Conservation (phyloP, 768 basidiomycete genomes). For the Trametes villosa region DNA sequence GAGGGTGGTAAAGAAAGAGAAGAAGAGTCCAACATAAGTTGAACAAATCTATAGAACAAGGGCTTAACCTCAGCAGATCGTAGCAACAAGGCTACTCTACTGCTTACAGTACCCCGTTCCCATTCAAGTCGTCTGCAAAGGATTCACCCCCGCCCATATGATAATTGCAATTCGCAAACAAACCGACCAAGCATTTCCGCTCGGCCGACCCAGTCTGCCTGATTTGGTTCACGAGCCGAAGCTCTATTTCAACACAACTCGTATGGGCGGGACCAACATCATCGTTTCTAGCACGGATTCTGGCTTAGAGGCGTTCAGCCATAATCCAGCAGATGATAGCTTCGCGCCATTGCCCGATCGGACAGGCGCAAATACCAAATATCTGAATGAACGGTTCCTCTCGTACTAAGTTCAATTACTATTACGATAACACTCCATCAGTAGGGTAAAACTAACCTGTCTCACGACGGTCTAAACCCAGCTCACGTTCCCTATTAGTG, state of each 20-base stretch:
- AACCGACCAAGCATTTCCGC: constrained; percentile 59
- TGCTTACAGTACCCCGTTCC: constrained; percentile 76
- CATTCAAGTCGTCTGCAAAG: constrained; percentile 81
- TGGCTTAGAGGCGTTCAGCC: constrained; percentile 85
- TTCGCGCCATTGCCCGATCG: constrained; percentile 78
- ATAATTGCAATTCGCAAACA: constrained; percentile 62
- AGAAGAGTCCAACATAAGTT: constrained; percentile 49
- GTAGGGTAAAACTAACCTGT: constrained; percentile 88
- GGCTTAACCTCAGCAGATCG: constrained; percentile 79
- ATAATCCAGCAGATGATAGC: constrained; percentile 85
- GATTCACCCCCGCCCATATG: constrained; percentile 74
- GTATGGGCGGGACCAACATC: constrained; percentile 71
- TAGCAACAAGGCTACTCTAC: constrained; percentile 82
- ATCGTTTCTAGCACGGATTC: constrained; percentile 79
- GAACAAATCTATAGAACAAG: constrained; percentile 73
- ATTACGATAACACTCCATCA: constrained; percentile 75
- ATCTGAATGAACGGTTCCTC: constrained; percentile 84
- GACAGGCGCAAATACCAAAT: constrained; percentile 83
- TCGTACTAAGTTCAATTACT: constrained; percentile 83
- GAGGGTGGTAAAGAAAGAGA: constrained; percentile 37
- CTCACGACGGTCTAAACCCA: constrained; percentile 85
- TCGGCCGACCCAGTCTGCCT: constrained; percentile 50
- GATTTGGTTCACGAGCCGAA: constrained; percentile 72
- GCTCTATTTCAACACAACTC: constrained; percentile 68
- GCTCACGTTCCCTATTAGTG: constrained; percentile 81